A percentile compares a stretch with the other conserved stretches of the same genome.
Conservation (phyloP, 768 basidiomycete species). For the Leucosporidium yakuticum region DNA sequence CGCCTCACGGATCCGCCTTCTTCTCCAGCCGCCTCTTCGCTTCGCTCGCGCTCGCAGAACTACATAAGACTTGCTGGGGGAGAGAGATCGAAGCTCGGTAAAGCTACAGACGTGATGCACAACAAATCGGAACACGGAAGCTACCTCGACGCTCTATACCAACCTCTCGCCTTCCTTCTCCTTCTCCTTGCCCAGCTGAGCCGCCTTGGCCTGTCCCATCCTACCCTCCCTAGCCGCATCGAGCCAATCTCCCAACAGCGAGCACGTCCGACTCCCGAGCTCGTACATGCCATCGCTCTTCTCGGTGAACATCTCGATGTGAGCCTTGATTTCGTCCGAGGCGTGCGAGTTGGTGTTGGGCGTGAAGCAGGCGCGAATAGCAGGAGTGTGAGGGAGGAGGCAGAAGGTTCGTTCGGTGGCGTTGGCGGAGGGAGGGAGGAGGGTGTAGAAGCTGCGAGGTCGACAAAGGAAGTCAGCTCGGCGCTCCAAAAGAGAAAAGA, state of each 20-base stretch:
- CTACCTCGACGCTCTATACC: no score
- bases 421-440: conserved; percentile 11
- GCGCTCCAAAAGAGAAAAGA: neutral
- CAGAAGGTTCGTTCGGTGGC: conserved; percentile 24
- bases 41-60: no score
- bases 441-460: conserved; percentile 31
- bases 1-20: no score
- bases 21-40: no score
- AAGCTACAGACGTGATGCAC: no score
- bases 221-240: conserved; percentile 7
- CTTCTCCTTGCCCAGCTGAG: neutral
- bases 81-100: no score
- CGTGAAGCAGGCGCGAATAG: conserved; percentile 7
- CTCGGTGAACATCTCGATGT: conserved; percentile 31
- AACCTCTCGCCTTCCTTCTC: neutral
- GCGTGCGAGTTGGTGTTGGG: conserved; percentile 20
- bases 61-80: no score
- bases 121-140: no score
- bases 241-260: conserved; percentile 19
- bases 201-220: conserved; percentile 11
- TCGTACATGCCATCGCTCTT: conserved; percentile 23
- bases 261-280: conserved; percentile 18
- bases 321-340: conserved; percentile 26
- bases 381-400: conserved; percentile 7
- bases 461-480: neutral